Percentiles rank a stretch among this genome's conserved stretches.
phyloP scores from a whole-genome alignment of 2,329 filamentous ascomycete genomes.

The Verruconis gallopava region DNA sequence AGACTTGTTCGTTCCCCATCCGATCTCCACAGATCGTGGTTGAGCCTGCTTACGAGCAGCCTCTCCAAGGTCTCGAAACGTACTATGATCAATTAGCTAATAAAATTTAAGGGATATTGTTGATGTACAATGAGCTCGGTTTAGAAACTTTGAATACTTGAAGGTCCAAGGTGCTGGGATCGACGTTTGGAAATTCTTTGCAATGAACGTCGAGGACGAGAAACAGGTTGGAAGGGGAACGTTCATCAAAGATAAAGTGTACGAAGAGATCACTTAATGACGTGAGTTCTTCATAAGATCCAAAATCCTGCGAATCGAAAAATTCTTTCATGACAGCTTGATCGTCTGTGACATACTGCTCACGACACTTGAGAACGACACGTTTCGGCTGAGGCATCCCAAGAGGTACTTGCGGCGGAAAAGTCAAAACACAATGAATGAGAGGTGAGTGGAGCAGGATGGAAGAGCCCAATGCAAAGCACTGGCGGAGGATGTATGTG shows the following conservation, averaged over 20 bases:
- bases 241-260: neutral
- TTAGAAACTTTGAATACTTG: neutral
- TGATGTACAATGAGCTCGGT: neutral
- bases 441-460: neutral
- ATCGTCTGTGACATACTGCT: neutral
- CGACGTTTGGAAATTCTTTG: neutral
- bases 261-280: neutral
- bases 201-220: neutral
- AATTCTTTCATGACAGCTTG: neutral
- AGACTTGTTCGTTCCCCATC: neutral
- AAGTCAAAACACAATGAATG: neutral
- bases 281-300: neutral
- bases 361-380: neutral
- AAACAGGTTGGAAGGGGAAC: neutral
- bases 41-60: neutral
- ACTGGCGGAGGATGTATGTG: no score
- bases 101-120: neutral
- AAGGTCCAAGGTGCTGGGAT: neutral
- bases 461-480: neutral
- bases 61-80: neutral
- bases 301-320: neutral
- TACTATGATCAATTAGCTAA: neutral
- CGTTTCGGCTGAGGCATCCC: neutral
- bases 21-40: neutral
- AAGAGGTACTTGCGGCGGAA: neutral